Percentiles rank a stretch among this genome's conserved stretches.
Conservation (phyloP, 2,329 filamentous ascomycete species). For the Emergomyces africanus region DNA sequence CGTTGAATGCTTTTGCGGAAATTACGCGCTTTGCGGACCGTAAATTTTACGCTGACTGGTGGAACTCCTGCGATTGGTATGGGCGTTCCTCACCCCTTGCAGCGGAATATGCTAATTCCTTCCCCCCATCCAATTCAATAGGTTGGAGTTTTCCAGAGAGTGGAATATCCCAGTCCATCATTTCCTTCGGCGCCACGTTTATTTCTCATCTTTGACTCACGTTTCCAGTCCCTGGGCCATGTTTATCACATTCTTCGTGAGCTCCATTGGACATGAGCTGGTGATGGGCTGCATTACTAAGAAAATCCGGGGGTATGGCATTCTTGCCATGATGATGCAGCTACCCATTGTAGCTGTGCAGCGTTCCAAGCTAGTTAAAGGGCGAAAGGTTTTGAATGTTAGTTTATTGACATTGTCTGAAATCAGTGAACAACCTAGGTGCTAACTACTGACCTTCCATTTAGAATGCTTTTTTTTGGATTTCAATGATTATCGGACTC, state of each 20-base stretch:
- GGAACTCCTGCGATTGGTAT: constrained; percentile 45
- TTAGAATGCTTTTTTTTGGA: constrained; percentile 76
- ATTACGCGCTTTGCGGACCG: constrained; percentile 87
- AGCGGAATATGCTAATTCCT: constrained; percentile 5
- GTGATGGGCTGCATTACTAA: constrained; percentile 98
- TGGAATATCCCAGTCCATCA: constrained; percentile 98
- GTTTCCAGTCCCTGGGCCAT: constrained; percentile 70
- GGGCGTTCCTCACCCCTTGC: neutral
- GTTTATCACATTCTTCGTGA: constrained; percentile 81
- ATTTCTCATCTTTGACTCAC: constrained; percentile 64
- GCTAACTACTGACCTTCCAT: constrained; percentile 1
- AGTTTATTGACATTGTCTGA: neutral
- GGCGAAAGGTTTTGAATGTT: constrained; percentile 62
- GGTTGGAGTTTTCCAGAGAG: constrained; percentile 90
- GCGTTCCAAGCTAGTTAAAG: constrained; percentile 61
- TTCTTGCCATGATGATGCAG: constrained; percentile 91
- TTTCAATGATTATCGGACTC: constrained; percentile 76
- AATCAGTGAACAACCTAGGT: constrained; percentile 1
- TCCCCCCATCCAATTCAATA: constrained; percentile 6
- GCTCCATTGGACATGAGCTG: constrained; percentile 79
- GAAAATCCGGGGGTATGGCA: constrained; percentile 89
- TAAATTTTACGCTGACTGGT: constrained; percentile 75
- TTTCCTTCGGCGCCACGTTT: constrained; percentile 90
- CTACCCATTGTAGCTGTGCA: constrained; percentile 90
- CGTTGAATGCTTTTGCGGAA: constrained; percentile 87